Conservation (phyloP, 306 rosid species). For the Cicer judaicum region DNA sequence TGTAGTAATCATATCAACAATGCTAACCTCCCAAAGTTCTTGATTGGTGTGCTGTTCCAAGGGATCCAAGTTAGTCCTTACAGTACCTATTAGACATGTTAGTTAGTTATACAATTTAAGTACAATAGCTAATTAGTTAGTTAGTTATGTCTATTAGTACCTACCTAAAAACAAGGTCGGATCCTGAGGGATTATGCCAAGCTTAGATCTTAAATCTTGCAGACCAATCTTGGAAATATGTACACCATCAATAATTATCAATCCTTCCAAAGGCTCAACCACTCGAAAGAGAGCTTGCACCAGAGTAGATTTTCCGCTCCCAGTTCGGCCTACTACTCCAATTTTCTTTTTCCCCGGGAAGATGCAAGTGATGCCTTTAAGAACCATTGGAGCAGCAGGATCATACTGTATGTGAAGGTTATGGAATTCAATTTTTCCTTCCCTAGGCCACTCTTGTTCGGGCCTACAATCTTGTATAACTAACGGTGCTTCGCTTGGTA, state of each 20-base stretch:
- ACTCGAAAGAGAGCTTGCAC: slow-evolving; percentile 81
- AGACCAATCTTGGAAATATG: slow-evolving; percentile 72
- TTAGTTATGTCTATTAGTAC: too few species aligned
- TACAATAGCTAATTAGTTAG: too few species aligned
- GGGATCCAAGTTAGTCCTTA: slow-evolving; percentile 79
- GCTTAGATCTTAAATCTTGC: slow-evolving; percentile 76
- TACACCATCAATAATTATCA: slow-evolving; percentile 63
- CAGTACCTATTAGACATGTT: slow-evolving; percentile 40
- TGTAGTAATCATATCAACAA: slow-evolving; percentile 2
- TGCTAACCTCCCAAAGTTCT: slow-evolving; percentile 80
- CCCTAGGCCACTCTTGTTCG: slow-evolving; percentile 70
- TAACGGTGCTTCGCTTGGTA: slow-evolving; percentile 77
- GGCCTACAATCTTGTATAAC: slow-evolving; percentile 64
- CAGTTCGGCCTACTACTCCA: slow-evolving; percentile 85
- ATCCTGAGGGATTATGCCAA: slow-evolving; percentile 82
- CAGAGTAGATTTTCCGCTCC: slow-evolving; percentile 87
- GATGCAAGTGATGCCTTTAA: slow-evolving; percentile 74
- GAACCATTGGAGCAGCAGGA: slow-evolving; percentile 71
- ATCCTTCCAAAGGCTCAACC: slow-evolving; percentile 71
- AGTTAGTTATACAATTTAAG: too few species aligned
- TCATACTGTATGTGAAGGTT: slow-evolving; percentile 69
- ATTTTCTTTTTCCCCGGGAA: slow-evolving; percentile 71
- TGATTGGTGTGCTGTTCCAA: slow-evolving; percentile 63
- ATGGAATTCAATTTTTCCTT: slow-evolving; percentile 68
- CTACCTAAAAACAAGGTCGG: slow-evolving; percentile 66